Base-by-base conservation (phyloP, 805 yeast species). In the Sporopachydermia quercuum region DNA sequence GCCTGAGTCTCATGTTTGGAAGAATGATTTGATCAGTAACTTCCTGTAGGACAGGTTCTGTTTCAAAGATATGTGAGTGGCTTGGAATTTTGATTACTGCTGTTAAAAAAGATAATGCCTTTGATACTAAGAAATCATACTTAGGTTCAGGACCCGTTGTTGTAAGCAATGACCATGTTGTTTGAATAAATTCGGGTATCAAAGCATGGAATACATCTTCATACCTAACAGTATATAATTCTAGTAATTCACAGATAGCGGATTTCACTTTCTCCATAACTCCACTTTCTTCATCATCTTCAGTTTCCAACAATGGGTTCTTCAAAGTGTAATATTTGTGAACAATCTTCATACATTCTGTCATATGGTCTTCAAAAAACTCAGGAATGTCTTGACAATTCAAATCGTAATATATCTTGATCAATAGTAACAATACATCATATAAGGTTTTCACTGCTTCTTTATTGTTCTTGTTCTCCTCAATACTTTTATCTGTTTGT, bases 371-470 rank as follows among this genome's bases (percentile, higher is more conserved):
- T 61, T 93, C 99, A 55, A 91, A 91, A 54, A 89, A 91, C 59
- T 87, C 98, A 1, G 99, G 98, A 40, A 91, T 79, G 60, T 91
- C 99, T 61, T 93, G 98, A 60, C 96, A 89, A 57, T 91, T 91
- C 52, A 91, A 73, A 56, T 91, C 99, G 55, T 76, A 85, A 59
- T 83, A 93, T 30, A 93, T 73, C 55, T 91, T 89, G 27, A 80
- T 59, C 40, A 87, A 65, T 16, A 86, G 60, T 39, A 79, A 61
- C 48, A 87, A 58, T 42, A 80, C 82, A 19, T 81, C 89, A 48
- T 85, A 71, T 36, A 79, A 64, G 2, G 76, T 62, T 23, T 53
- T 54, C 43, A 86, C 62, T 17, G 66, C 61, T 0, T 72, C 72
- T 41, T 65, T 66, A 53, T 79, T 66, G 4, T 49, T 46, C 6